Conservation (phyloP, 352 stramenopile genomes). For the Phytophthora megakarya region DNA sequence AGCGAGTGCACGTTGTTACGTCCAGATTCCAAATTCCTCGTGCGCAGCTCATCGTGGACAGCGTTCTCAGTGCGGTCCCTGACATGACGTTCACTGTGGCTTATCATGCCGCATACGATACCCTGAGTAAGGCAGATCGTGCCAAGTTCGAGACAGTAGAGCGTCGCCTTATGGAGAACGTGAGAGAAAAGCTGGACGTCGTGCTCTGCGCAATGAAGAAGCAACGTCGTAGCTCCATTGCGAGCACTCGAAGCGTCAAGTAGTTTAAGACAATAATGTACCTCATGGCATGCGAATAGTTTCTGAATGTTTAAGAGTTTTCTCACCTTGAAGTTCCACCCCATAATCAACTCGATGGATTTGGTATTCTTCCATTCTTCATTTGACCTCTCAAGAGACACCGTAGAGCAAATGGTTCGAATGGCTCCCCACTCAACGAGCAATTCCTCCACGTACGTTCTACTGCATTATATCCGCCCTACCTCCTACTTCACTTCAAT, state of each 20-base stretch:
- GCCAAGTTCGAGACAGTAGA: conserved; percentile 29
- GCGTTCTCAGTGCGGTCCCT: conserved; percentile 21
- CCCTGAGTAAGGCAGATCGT: conserved; percentile 24
- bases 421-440: conserved; percentile 13
- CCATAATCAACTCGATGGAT: not conserved
- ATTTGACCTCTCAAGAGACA: conserved; percentile 11
- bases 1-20: conserved; percentile 26
- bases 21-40: conserved; percentile 29
- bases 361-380: conserved; percentile 14
- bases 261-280: no score
- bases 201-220: conserved; percentile 33
- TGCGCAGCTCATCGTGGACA: conserved; percentile 26
- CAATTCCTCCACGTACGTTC: conserved; percentile 7
- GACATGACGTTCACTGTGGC: conserved; percentile 21
- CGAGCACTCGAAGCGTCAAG: conserved; percentile 25
- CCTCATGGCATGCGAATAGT: no score
- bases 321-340: not conserved
- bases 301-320: no score
- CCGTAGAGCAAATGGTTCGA: not conserved
- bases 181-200: conserved; percentile 20
- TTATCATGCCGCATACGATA: conserved; percentile 6
- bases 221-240: conserved; percentile 25
- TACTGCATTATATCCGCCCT: not conserved
- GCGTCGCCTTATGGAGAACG: conserved; percentile 20
- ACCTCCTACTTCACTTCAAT: not conserved